phyloP scores from a whole-genome alignment of 306 rosid species.

The Bauhinia variegata region DNA sequence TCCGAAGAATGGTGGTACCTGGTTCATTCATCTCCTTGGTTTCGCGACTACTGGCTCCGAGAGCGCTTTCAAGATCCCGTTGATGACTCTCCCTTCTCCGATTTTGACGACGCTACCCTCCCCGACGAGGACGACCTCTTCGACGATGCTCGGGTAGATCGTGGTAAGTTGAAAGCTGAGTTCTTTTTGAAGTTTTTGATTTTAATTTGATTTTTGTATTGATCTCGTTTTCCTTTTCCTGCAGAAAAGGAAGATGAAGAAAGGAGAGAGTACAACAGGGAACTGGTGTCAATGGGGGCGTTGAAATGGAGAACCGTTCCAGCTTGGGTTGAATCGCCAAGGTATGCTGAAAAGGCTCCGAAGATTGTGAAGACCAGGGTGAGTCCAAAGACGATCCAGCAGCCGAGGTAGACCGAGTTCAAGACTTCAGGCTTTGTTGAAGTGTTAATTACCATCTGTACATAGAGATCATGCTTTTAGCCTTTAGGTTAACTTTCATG shows the following conservation, averaged over 20 bases:
- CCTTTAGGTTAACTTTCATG: too few species aligned
- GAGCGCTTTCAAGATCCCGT: conserved; percentile 87
- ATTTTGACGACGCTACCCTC: conserved; percentile 39
- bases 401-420: conserved; percentile 76
- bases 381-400: conserved; percentile 85
- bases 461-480: too few species aligned
- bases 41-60: conserved; percentile 89
- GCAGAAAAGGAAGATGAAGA: conserved; percentile 57
- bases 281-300: conserved; percentile 48
- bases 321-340: conserved; percentile 46
- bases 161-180: conserved; percentile 40
- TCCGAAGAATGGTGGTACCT: conserved; percentile 88
- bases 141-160: conserved; percentile 25
- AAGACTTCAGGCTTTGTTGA: too few species aligned
- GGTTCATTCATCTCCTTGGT: conserved; percentile 77
- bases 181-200: too few species aligned
- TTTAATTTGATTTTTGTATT: too few species aligned
- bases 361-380: conserved; percentile 65
- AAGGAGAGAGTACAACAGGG: conserved; percentile 38
- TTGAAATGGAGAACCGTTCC: conserved; percentile 57
- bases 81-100: conserved; percentile 35
- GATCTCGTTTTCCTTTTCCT: too few species aligned
- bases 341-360: conserved; percentile 62
- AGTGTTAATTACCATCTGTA: too few species aligned
- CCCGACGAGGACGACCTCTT: conserved; percentile 51